These are phyloP conservation scores for Actinidia polygama DNA, from an alignment of 179 eudicot genomes.

Conservation along the genomic window DNA sequence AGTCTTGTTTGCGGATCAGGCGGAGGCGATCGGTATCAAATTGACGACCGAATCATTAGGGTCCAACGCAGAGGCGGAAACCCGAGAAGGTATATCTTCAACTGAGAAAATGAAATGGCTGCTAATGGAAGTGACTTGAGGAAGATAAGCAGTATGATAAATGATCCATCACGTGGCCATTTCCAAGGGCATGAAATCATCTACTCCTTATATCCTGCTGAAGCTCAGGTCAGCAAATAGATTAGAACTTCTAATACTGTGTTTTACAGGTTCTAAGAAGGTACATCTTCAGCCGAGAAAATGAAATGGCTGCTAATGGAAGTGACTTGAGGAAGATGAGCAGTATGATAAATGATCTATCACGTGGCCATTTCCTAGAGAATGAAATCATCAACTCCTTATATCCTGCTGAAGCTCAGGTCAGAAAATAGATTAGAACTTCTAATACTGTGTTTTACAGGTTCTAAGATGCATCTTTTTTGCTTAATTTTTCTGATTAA, in stretches of 20 bases:
- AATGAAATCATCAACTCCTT: conserved; percentile 14
- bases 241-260: neutral
- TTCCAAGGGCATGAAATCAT: neutral
- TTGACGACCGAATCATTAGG: conserved; percentile 42
- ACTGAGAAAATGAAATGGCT: too few species aligned
- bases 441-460: neutral
- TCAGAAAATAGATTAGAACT: conserved; percentile 14
- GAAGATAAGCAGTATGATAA: conserved; percentile 14
- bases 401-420: conserved; percentile 21
- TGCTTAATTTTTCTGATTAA: neutral
- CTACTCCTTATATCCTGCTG: conserved; percentile 17
- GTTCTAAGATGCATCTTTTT: neutral
- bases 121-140: neutral
- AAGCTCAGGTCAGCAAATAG: conserved; percentile 26
- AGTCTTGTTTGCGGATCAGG: conserved; percentile 72
- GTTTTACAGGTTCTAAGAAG: neutral
- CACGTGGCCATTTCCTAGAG: conserved; percentile 2
- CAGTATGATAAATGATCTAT: conserved; percentile 13
- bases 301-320: neutral
- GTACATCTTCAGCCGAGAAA: neutral
- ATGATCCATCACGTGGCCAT: conserved; percentile 14
- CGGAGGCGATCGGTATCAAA: conserved; percentile 56
- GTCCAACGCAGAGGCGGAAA: conserved; percentile 14
- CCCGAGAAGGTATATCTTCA: conserved; percentile 6
- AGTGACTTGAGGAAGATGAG: conserved; percentile 6